These are phyloP conservation scores for Sphaerostilbella broomeana DNA, from an alignment of 2,329 filamentous ascomycete species.

Conservation along the genomic window DNA sequence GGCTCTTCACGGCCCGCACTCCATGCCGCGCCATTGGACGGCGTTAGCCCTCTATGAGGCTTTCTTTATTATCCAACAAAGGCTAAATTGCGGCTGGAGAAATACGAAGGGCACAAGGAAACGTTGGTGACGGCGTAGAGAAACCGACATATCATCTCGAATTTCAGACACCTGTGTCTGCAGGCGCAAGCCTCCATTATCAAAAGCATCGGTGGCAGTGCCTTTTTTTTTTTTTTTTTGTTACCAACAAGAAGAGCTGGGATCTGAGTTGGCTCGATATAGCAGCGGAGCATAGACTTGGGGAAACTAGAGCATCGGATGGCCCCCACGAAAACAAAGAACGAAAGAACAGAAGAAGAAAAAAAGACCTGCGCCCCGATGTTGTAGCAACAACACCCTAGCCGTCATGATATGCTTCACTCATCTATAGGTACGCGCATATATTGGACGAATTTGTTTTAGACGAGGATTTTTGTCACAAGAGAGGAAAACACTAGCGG, in stretches of 20 bases:
- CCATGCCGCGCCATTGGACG: conserved; percentile 79
- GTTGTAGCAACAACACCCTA: too few species aligned
- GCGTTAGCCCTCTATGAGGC: conserved; percentile 50
- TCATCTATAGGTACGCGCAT: not conserved
- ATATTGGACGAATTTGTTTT: conserved; percentile 3
- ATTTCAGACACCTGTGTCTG: too few species aligned
- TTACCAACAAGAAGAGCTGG: conserved; percentile 12
- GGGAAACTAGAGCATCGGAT: not conserved
- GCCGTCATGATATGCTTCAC: too few species aligned
- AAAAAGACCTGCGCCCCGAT: not conserved
- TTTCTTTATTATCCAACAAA: too few species aligned
- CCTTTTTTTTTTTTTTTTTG: too few species aligned
- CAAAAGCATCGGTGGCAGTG: too few species aligned
- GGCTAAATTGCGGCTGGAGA: too few species aligned
- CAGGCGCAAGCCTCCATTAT: too few species aligned
- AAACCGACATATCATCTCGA: too few species aligned
- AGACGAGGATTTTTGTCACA: conserved; percentile 6
- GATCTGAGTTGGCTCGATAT: conserved; percentile 7
- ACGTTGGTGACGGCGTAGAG: too few species aligned
- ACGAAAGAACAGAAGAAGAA: not conserved
- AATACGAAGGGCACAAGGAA: too few species aligned
- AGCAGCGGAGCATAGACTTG: not conserved
- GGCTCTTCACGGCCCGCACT: conserved; percentile 66
- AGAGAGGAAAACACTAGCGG: conserved; percentile 9
- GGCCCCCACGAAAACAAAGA: not conserved